phyloP scores from a whole-genome alignment of 2,329 filamentous ascomycete species.

The Aspergillus bombycis region DNA sequence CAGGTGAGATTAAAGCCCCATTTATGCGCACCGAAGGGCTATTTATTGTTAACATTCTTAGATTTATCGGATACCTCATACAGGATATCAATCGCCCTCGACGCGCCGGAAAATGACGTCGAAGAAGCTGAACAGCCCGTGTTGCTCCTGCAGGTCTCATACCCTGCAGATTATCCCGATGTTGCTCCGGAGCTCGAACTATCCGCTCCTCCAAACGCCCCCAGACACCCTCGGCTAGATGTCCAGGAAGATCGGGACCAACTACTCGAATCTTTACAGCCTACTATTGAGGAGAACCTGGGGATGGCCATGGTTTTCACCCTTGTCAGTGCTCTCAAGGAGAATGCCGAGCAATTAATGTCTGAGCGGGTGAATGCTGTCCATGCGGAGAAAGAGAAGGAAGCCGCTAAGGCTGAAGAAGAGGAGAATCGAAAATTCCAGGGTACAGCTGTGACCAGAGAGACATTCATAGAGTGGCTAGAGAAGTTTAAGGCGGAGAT shows the following conservation, averaged over 20 bases:
- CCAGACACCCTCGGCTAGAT: conserved; percentile 73
- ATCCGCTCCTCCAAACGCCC: conserved; percentile 69
- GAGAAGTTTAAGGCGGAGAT: conserved; percentile 77
- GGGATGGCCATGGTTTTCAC: conserved; percentile 99
- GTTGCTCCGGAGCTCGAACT: conserved; percentile 82
- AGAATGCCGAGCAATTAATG: conserved; percentile 85
- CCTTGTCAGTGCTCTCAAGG: conserved; percentile 82
- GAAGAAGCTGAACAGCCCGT: conserved; percentile 65
- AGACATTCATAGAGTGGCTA: conserved; percentile 83
- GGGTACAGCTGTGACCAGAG: conserved; percentile 82
- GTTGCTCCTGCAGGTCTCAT: conserved; percentile 81
- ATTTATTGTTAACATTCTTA: conserved; percentile 37
- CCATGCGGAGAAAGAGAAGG: conserved; percentile 56
- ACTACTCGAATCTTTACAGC: conserved; percentile 71
- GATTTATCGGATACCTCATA: conserved; percentile 91
- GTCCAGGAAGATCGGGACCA: conserved; percentile 76
- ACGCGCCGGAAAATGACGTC: conserved; percentile 69
- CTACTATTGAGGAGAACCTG: conserved; percentile 85
- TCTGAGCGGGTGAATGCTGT: conserved; percentile 69
- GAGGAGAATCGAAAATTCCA: conserved; percentile 98
- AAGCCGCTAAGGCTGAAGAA: conserved; percentile 67
- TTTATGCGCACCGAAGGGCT: not conserved
- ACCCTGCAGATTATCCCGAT: conserved; percentile 90
- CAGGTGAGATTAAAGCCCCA: conserved; percentile 58
- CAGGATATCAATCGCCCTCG: conserved; percentile 82